phyloP scores from a whole-genome alignment of 495 filamentous ascomycete genomes.

The Acidomyces sp. region DNA sequence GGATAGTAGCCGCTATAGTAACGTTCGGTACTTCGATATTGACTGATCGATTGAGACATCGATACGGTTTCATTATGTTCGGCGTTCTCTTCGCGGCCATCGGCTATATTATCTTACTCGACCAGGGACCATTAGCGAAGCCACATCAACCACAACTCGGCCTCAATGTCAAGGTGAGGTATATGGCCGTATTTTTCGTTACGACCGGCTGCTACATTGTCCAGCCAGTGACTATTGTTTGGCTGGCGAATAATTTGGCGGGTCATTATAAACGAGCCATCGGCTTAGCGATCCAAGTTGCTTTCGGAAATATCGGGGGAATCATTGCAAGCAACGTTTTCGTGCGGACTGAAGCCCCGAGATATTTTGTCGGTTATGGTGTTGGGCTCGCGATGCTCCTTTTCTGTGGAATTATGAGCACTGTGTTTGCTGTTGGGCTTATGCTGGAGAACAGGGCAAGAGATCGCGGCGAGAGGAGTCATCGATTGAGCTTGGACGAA shows the following conservation, averaged over 20 bases:
- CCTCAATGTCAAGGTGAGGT: conserved; percentile 6
- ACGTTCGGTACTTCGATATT: conserved; percentile 16
- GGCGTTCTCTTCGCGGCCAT: conserved; percentile 23
- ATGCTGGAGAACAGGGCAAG: conserved; percentile 22
- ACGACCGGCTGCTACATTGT: conserved; percentile 5
- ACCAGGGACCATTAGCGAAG: conserved; percentile 12
- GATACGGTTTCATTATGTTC: conserved; percentile 24
- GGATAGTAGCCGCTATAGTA: conserved; percentile 18
- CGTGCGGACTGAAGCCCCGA: conserved; percentile 23
- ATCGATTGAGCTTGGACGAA: conserved; percentile 33
- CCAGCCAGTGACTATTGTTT: conserved; percentile 4
- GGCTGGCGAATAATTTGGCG: conserved; percentile 8
- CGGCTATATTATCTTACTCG: conserved; percentile 26
- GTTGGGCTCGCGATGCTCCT: conserved; percentile 34
- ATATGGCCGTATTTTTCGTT: conserved; percentile 16
- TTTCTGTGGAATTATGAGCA: conserved; percentile 32
- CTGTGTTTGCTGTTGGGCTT: conserved; percentile 33
- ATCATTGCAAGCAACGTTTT: conserved; percentile 15
- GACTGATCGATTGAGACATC: conserved; percentile 24
- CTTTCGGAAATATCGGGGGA: conserved; percentile 6
- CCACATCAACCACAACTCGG: conserved; percentile 5
- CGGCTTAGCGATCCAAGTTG: conserved; percentile 6
- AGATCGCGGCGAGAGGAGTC: conserved; percentile 38
- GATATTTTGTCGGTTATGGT: conserved; percentile 29
- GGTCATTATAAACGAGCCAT: conserved; percentile 10